Evolutionary conservation across 495 filamentous ascomycete species (phyloP).

Genomic region (Cudoniella acicularis): DNA sequence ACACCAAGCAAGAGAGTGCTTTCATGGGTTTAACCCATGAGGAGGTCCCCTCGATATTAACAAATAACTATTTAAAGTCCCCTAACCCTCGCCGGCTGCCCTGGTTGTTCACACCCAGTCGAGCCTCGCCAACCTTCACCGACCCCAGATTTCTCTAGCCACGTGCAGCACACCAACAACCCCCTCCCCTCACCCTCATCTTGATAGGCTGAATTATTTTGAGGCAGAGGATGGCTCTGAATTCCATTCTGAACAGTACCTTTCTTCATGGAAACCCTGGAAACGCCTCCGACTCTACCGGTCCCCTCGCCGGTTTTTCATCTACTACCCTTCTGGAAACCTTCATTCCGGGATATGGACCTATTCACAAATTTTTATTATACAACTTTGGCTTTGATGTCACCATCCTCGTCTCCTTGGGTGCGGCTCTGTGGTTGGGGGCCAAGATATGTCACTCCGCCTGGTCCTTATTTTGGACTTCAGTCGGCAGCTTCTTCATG

Average conservation of each 20-base stretch:
- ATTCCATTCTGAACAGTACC: slow-evolving; percentile 1
- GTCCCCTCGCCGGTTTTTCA: neutral
- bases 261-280: neutral
- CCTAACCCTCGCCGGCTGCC: neutral
- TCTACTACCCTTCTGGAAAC: slow-evolving; percentile 48
- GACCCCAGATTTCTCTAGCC: neutral
- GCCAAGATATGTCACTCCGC: slow-evolving; percentile 26
- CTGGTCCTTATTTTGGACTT: slow-evolving; percentile 17
- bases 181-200: neutral
- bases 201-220: neutral
- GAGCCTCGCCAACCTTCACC: too few species aligned
- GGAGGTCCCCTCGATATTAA: neutral
- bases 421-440: slow-evolving; percentile 33
- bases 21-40: neutral
- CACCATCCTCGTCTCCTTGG: slow-evolving; percentile 49
- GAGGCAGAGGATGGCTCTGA: neutral
- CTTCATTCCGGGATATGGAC: slow-evolving; percentile 59
- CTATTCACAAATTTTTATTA: slow-evolving; percentile 50
- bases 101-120: too few species aligned
- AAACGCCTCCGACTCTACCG: slow-evolving; percentile 1
- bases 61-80: neutral
- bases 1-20: neutral
- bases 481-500: slow-evolving; percentile 45
- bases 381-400: slow-evolving; percentile 55
- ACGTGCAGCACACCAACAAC: slow-evolving; percentile 1